A percentile compares a stretch with the other conserved stretches of the same genome.
phyloP scores from a whole-genome alignment of 805 yeast genomes.

The Wickerhamomyces sydowiorum region DNA sequence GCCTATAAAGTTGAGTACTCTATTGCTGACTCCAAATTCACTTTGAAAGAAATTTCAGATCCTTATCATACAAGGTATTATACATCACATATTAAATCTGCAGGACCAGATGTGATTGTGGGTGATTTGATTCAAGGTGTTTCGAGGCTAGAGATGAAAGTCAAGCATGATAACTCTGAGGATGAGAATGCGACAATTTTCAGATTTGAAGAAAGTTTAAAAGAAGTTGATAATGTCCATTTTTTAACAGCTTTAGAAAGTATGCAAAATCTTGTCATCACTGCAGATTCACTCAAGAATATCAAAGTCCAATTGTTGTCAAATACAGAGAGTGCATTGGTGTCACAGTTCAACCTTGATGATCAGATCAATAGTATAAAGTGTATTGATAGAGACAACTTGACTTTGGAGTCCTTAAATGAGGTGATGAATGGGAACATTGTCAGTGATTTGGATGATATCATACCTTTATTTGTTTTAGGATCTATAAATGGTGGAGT shows the following conservation, averaged over 20 bases:
- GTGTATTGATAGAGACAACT: neutral
- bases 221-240: constrained; percentile 3
- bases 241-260: constrained; percentile 14
- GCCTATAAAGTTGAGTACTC: constrained; percentile 28
- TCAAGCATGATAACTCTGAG: constrained; percentile 1
- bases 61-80: constrained; percentile 8
- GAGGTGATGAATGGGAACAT: neutral
- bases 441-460: neutral
- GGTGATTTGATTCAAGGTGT: constrained; percentile 15
- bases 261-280: constrained; percentile 4
- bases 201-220: constrained; percentile 5
- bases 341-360: constrained; percentile 15
- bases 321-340: neutral
- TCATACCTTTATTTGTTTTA: constrained; percentile 16
- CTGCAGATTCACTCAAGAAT: constrained; percentile 15
- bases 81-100: constrained; percentile 10
- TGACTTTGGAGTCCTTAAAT: constrained; percentile 1
- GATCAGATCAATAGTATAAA: constrained; percentile 21
- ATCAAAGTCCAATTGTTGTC: constrained; percentile 2
- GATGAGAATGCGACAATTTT: constrained; percentile 12
- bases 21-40: constrained; percentile 28
- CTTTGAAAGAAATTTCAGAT: constrained; percentile 21
- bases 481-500: constrained; percentile 23
- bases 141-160: constrained; percentile 7
- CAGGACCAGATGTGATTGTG: constrained; percentile 15